These are phyloP conservation scores for Zancudomyces culisetae DNA, from an alignment of 371 early-diverging fungal genomes.

Conservation along the genomic window DNA sequence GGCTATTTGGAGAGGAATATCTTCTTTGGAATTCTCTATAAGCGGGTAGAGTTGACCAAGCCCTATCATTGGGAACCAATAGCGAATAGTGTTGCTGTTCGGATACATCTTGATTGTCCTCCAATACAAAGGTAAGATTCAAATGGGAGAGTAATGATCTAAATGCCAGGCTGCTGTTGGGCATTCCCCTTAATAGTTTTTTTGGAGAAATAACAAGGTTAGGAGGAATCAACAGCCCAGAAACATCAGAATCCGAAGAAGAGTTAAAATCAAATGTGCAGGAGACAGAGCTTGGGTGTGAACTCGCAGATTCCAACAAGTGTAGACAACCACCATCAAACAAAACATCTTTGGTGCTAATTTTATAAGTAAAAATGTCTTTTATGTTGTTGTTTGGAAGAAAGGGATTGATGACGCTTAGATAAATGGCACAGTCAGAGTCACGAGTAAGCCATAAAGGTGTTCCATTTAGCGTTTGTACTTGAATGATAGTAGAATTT, in stretches of 20 bases:
- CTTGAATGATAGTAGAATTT: conserved; percentile 8
- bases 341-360: conserved; percentile 6
- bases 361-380: background rate
- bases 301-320: conserved; percentile 9
- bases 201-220: conserved; percentile 19
- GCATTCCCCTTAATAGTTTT: conserved; percentile 24
- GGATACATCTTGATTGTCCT: background rate
- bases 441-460: conserved; percentile 7
- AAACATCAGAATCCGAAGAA: background rate
- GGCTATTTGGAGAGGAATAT: background rate
- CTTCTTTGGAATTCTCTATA: conserved; percentile 17
- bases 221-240: conserved; percentile 15
- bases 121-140: conserved; percentile 20
- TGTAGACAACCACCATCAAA: conserved; percentile 21
- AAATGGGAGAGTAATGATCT: conserved; percentile 18
- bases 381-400: background rate
- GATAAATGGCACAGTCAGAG: background rate
- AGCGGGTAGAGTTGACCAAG: conserved; percentile 21
- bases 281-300: background rate
- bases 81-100: conserved; percentile 17
- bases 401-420: background rate
- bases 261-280: background rate
- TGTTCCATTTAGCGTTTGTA: conserved; percentile 20
- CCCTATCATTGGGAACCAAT: conserved; percentile 22
- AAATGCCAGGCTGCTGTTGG: conserved; percentile 17